Base-by-base conservation (phyloP, 495 filamentous ascomycete genomes). In the Usnea hakonensis region DNA sequence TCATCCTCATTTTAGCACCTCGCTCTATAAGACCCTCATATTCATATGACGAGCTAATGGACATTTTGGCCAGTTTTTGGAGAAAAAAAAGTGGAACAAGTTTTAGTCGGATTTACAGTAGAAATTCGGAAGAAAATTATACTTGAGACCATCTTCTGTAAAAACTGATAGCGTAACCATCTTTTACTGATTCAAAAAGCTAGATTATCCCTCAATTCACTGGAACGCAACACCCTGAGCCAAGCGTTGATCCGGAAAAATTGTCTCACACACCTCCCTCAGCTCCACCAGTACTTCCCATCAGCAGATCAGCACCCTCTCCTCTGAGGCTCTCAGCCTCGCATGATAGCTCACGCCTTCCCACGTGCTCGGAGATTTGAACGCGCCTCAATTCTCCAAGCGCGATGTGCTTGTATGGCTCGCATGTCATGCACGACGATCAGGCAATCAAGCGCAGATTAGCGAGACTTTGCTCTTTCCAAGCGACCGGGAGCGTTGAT, bases 281-380 rank as follows among this genome's bases (percentile, higher is more conserved):
- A 19, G 19, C 48, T 41, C 16, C 2, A 26, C 11, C 35, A 5
- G 16, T 32, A 52, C 14, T 26, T 52, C 28, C 23, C 13, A 32
- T 32, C 13, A 32, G 46, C n/a, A 38, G 2, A 8, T 38, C 36
- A 38, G 4, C 14, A 32, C 16, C 6, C 28, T 19, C 26, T 30
- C 13, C 26, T 28, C 23, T 50, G 46, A 50, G 26, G 46, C 46
- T 50, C 46, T 30, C 26, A 50, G 6, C 13, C 46, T 28, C 23
- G 46, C 46, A 50, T 50, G 23, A 50, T 50, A 30, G 26, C 46
- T 52, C 28, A 7, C 48, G 48, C 48, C 48, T 32, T n/a, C 48
- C 59, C 59, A 61, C 59, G 59, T 61, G 59, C 26, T 61, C 59
- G 59, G 59, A 61, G 36, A 35, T 61, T 61, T 61, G 38, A 61